These are phyloP conservation scores for Pichia sp. DNA, from an alignment of 1,139 yeast genomes.

Conservation along the genomic window DNA sequence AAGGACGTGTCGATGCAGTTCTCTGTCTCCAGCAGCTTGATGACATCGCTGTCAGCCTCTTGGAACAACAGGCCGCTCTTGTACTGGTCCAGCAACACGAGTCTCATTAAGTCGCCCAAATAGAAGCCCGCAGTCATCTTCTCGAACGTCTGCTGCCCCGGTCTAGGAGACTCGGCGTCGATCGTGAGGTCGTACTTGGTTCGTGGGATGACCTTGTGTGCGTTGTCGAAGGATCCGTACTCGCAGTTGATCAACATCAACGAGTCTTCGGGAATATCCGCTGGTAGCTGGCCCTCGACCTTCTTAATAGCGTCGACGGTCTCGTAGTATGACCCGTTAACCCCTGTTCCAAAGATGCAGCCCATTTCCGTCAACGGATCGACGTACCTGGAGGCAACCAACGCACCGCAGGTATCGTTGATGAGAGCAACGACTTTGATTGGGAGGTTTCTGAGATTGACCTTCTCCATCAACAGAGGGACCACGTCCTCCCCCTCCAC, in stretches of 20 bases:
- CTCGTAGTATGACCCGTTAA: conserved; percentile 96
- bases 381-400: conserved; percentile 92
- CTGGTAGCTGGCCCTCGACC: conserved; percentile 65
- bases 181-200: conserved; percentile 79
- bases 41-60: conserved; percentile 31
- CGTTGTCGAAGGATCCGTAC: conserved; percentile 97
- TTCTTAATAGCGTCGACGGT: conserved; percentile 73
- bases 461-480: conserved; percentile 81
- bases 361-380: conserved; percentile 94
- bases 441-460: conserved; percentile 63
- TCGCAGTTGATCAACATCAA: conserved; percentile 98
- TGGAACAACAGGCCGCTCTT: conserved; percentile 57
- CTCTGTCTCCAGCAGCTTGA: conserved; percentile 52
- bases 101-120: conserved; percentile 87
- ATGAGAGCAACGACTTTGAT: conserved; percentile 88
- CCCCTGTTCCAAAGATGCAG: conserved; percentile 96
- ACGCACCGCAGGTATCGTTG: conserved; percentile 96
- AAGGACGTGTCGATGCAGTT: conserved; percentile 86
- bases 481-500: conserved; percentile 96
- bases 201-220: conserved; percentile 81
- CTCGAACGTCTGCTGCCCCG: conserved; percentile 95
- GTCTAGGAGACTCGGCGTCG: conserved; percentile 90
- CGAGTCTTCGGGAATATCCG: conserved; percentile 59
- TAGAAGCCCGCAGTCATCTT: conserved; percentile 98
- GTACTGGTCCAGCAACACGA: conserved; percentile 70